Percentiles rank a stretch among this genome's conserved stretches.
Conservation (phyloP, 2,329 filamentous ascomycete genomes). For the Pestalotiopsis sp. region DNA sequence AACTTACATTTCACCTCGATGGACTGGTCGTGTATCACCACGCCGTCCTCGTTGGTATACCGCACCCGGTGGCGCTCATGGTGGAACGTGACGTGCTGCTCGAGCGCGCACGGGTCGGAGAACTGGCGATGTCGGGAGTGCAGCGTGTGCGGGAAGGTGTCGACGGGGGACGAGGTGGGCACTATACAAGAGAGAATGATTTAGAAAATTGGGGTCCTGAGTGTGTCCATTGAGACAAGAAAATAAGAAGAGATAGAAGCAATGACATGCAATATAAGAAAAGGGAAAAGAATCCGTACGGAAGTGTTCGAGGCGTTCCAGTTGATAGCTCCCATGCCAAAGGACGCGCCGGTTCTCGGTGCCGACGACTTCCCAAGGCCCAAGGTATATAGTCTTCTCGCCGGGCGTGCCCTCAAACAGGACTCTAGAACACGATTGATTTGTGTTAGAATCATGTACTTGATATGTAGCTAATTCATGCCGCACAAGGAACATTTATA, state of each 20-base stretch:
- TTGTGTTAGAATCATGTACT: not conserved
- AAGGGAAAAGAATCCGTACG: conserved; percentile 35
- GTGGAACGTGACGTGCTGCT: conserved; percentile 50
- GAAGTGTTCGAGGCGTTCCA: conserved; percentile 55
- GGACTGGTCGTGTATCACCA: conserved; percentile 50
- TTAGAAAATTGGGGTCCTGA: not conserved
- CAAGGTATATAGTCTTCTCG: conserved; percentile 53
- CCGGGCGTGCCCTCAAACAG: conserved; percentile 53
- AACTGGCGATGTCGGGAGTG: conserved; percentile 55
- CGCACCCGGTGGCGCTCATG: conserved; percentile 48
- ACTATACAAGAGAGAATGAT: conserved; percentile 33
- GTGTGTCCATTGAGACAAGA: conserved; percentile 4
- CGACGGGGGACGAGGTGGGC: conserved; percentile 45
- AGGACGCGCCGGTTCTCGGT: conserved; percentile 50
- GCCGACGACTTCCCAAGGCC: conserved; percentile 55
- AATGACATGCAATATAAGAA: no score
- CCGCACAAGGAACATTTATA: conserved; percentile 3
- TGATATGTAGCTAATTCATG: not conserved
- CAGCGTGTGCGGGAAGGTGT: conserved; percentile 51
- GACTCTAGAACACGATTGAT: conserved; percentile 36
- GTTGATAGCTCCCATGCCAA: conserved; percentile 56
- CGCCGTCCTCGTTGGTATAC: conserved; percentile 49
- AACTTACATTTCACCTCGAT: conserved; percentile 43
- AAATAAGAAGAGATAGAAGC: no score
- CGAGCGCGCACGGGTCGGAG: conserved; percentile 51